A percentile compares a stretch with the other conserved stretches of the same genome.
These are phyloP conservation scores for Komagataella pseudopastoris DNA, from an alignment of 805 yeast species.

Conservation along the genomic window DNA sequence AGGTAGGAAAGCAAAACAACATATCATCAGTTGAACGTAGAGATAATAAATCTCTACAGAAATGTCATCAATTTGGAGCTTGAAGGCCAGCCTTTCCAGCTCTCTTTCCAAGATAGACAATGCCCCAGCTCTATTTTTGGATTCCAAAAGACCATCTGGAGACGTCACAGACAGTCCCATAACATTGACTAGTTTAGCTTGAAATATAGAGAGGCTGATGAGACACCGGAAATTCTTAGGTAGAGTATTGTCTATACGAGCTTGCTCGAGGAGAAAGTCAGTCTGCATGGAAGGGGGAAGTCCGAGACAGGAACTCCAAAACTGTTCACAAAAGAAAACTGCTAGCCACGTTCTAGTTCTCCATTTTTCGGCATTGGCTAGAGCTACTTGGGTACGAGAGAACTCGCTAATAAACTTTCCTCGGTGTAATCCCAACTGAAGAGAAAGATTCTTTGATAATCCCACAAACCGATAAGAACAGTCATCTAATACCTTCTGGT, in stretches of 20 bases:
- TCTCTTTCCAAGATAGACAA: constrained; percentile 69
- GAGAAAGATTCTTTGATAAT: constrained; percentile 69
- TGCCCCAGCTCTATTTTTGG: constrained; percentile 69
- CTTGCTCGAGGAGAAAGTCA: constrained; percentile 71
- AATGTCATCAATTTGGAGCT: constrained; percentile 51
- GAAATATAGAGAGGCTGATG: constrained; percentile 66
- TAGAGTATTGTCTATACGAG: constrained; percentile 48
- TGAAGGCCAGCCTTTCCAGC: constrained; percentile 55
- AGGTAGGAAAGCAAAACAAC: constrained; percentile 85
- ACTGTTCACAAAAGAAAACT: constrained; percentile 76
- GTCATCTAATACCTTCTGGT: constrained; percentile 84
- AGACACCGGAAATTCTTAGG: constrained; percentile 64
- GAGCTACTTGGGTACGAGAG: constrained; percentile 74
- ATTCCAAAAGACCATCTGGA: constrained; percentile 83
- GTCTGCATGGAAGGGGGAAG: constrained; percentile 78
- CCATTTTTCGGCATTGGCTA: constrained; percentile 90
- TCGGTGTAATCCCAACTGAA: constrained; percentile 81
- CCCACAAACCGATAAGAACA: constrained; percentile 84
- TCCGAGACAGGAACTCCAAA: constrained; percentile 82
- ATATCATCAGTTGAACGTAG: constrained; percentile 68
- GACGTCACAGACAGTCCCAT: constrained; percentile 80
- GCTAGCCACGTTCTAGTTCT: constrained; percentile 89
- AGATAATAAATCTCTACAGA: constrained; percentile 67
- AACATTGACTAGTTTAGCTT: constrained; percentile 67
- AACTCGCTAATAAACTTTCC: constrained; percentile 88